phyloP scores from a whole-genome alignment of 2,329 filamentous ascomycete genomes.

The Pseudocercospora musae region DNA sequence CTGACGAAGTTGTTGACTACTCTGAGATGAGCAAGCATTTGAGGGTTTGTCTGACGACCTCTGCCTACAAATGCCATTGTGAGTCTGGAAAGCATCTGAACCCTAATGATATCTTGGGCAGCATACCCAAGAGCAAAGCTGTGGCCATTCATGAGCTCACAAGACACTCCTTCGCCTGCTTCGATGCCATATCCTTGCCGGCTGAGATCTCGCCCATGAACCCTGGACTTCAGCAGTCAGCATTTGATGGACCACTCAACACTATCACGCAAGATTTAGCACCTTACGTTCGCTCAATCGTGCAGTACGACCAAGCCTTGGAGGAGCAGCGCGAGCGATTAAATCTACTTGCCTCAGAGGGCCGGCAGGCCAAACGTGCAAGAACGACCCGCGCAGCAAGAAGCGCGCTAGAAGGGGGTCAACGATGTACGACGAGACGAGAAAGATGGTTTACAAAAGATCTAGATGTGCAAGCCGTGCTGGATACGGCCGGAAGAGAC shows the following conservation, averaged over 20 bases:
- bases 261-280: slow-evolving; percentile 74
- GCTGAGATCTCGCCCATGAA: slow-evolving; percentile 33
- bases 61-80: slow-evolving; percentile 10
- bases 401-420: slow-evolving; percentile 67
- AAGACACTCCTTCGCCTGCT: slow-evolving; percentile 45
- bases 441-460: slow-evolving; percentile 69
- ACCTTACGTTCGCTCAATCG: slow-evolving; percentile 84
- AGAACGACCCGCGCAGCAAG: slow-evolving; percentile 71
- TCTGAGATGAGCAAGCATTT: slow-evolving; percentile 37
- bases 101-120: slow-evolving; percentile 2
- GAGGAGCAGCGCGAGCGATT: slow-evolving; percentile 64
- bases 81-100: background rate
- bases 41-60: slow-evolving; percentile 32
- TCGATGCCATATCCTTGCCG: slow-evolving; percentile 51
- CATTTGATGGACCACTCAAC: slow-evolving; percentile 69
- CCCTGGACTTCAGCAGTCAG: slow-evolving; percentile 61
- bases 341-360: slow-evolving; percentile 60
- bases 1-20: slow-evolving; percentile 48
- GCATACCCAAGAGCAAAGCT: slow-evolving; percentile 4
- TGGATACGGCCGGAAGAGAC: slow-evolving; percentile 55
- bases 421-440: slow-evolving; percentile 61
- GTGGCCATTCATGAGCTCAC: slow-evolving; percentile 27
- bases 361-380: slow-evolving; percentile 52
- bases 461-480: slow-evolving; percentile 59
- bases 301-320: slow-evolving; percentile 68